Conservation (phyloP, 2,329 filamentous ascomycete species). For the Amylocarpus encephaloides region DNA sequence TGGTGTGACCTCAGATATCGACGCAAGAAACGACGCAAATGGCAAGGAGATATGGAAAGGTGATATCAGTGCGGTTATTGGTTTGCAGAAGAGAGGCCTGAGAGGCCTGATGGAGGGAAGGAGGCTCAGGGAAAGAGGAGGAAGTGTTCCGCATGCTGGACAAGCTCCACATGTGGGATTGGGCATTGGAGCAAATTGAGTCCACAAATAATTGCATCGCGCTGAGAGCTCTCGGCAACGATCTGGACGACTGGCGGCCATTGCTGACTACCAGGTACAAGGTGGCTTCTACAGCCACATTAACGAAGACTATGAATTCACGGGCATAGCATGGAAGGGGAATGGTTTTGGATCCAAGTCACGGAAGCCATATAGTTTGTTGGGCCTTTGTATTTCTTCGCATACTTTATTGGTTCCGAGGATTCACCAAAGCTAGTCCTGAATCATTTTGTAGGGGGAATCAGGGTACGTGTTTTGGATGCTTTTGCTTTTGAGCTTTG, state of each 20-base stretch:
- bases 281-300: background rate
- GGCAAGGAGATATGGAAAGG: constrained; percentile 68
- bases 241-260: background rate
- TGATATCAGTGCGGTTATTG: constrained; percentile 83
- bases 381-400: background rate
- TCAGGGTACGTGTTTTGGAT: background rate
- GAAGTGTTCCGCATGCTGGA: constrained; percentile 32
- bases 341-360: background rate
- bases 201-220: background rate
- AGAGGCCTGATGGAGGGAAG: constrained; percentile 92
- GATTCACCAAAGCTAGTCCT: background rate
- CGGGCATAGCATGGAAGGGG: background rate
- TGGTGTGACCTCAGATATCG: constrained; percentile 31
- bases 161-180: constrained; percentile 41
- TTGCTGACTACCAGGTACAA: background rate
- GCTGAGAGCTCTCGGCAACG: background rate
- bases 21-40: constrained; percentile 35
- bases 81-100: constrained; percentile 86
- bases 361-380: background rate
- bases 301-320: constrained; percentile 4
- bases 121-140: constrained; percentile 68
- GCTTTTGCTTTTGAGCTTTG: background rate
- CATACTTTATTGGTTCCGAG: background rate
- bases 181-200: constrained; percentile 39
- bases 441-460: background rate